Evolutionary conservation across 257 asterid genomes (phyloP), one percentile per base, ranked within the genome.

Genomic region (Scutellaria barbata): DNA sequence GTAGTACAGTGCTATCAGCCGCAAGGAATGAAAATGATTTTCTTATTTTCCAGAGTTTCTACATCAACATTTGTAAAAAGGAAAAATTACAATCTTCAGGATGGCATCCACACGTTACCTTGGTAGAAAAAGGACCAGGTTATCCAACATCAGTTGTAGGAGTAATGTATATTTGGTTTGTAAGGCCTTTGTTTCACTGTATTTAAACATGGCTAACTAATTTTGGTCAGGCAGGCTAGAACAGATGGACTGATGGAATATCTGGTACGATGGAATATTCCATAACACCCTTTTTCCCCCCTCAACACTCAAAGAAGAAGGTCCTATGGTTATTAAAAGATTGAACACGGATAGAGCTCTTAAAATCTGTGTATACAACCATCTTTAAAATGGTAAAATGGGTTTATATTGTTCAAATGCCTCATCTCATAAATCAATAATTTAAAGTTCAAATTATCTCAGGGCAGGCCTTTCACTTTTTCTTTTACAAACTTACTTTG

Each of bases 71-170:
- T 33, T 11, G 13, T 56, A 10, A 25, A 22, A 20, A 9, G 65
- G 47, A 6, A 58, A 25, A 58, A 33, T 11, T 22, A 35, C 12
- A 58, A 13, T 33, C 41, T 33, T 35, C 47, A 58, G 12, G 46
- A 35, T 8, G 42, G 42, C 9, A 9, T 56, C n/a, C n/a, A n/a
- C 63, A 56, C 10, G 13, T 17, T 5, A 56, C 63, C 42, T 56
- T 30, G 18, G 45, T 10, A 35, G 18, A 30, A 58, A 58, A 30
- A 35, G 14, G 46, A 35, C 39, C 25, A 35, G 2, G 33, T 58
- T 35, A 58, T 58, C 65, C 65, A 22, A 54, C 25, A n/a, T 14
- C 46, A n/a, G 65, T 33, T 58, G 22, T 25, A 25, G 30, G 30
- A 25, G 30, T 25, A 25, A 25, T 25, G 3, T 57, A 57, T 33